These are phyloP conservation scores for Chrysoporthe puriensis DNA, from an alignment of 2,329 filamentous ascomycete genomes.

Conservation along the genomic window DNA sequence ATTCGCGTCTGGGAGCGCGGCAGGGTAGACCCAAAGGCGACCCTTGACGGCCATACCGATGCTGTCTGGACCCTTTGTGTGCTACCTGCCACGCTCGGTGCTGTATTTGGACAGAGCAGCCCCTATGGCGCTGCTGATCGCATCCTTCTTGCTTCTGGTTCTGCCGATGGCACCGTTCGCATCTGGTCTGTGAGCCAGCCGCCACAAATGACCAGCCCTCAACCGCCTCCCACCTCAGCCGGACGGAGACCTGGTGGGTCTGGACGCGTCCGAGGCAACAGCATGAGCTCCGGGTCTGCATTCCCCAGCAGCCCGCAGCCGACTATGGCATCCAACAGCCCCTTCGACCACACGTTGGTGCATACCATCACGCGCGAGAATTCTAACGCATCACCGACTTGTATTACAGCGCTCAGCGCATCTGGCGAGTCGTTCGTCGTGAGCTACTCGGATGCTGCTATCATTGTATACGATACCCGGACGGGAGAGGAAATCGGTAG, in stretches of 20 bases:
- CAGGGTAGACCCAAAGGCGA: conserved; percentile 91
- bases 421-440: conserved; percentile 90
- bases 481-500: conserved; percentile 88
- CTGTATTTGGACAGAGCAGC: conserved; percentile 76
- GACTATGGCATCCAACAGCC: conserved; percentile 79
- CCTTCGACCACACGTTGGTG: conserved; percentile 85
- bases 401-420: conserved; percentile 84
- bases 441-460: conserved; percentile 85
- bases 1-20: conserved; percentile 95
- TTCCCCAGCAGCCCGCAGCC: conserved; percentile 91
- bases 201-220: conserved; percentile 81
- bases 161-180: conserved; percentile 87
- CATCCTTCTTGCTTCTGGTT: conserved; percentile 87
- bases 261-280: conserved; percentile 84
- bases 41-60: conserved; percentile 91
- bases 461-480: conserved; percentile 89
- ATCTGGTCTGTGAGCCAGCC: conserved; percentile 94
- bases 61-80: conserved; percentile 96
- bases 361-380: conserved; percentile 80
- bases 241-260: conserved; percentile 55
- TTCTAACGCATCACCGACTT: conserved; percentile 77
- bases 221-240: conserved; percentile 63
- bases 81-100: conserved; percentile 78
- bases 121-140: conserved; percentile 81
- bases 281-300: conserved; percentile 90